A percentile compares a stretch with the other conserved stretches of the same genome.
Conservation (phyloP, 306 rosid species). For the Trichosanthes cucumerina region DNA sequence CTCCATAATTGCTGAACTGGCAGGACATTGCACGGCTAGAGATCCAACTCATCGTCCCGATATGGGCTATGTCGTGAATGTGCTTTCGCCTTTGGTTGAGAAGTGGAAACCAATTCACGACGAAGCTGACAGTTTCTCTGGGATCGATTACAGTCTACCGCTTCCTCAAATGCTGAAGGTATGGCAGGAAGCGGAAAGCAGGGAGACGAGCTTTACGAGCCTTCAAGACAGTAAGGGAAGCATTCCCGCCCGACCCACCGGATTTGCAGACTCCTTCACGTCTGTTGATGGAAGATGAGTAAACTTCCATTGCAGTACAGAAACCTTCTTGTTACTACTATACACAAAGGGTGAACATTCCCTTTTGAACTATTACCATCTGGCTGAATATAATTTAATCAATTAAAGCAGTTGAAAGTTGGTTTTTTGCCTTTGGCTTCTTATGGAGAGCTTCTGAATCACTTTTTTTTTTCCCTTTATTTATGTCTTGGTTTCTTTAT, state of each 20-base stretch:
- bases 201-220: constrained; percentile 28
- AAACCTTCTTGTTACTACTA: background rate
- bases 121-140: constrained; percentile 29
- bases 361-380: background rate
- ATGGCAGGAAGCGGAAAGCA: constrained; percentile 62
- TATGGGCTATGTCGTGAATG: constrained; percentile 71
- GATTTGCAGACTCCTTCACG: constrained; percentile 65
- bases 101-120: constrained; percentile 59
- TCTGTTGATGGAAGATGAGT: constrained; percentile 56
- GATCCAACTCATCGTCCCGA: constrained; percentile 74
- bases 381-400: background rate
- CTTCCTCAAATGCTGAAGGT: constrained; percentile 59
- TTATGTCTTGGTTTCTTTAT: background rate
- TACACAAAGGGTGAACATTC: background rate
- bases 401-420: background rate
- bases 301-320: background rate
- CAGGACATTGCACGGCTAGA: constrained; percentile 78
- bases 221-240: constrained; percentile 51
- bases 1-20: constrained; percentile 46
- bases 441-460: background rate
- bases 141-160: constrained; percentile 41
- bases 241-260: constrained; percentile 52
- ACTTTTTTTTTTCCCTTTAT: background rate
- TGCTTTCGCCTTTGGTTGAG: constrained; percentile 40
- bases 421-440: background rate